phyloP scores from a whole-genome alignment of 495 filamentous ascomycete genomes.

The Hyaloscypha finlandica region DNA sequence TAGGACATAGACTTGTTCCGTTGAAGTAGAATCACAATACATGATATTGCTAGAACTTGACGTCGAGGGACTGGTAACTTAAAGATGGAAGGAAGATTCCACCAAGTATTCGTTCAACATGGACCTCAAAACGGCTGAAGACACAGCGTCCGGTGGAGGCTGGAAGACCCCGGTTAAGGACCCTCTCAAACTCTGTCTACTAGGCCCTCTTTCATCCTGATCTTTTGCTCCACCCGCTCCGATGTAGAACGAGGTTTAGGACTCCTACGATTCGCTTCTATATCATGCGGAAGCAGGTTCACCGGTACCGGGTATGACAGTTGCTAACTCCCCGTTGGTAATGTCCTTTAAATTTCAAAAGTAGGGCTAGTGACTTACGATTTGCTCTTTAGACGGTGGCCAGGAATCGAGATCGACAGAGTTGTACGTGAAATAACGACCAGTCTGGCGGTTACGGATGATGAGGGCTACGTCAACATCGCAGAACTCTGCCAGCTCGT shows the following conservation, averaged over 20 bases:
- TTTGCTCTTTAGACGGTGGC: conserved; percentile 13
- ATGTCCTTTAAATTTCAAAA: conserved; percentile 10
- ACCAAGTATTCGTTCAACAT: too few species aligned
- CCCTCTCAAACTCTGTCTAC: not conserved
- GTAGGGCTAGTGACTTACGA: not conserved
- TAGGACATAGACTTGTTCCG: too few species aligned
- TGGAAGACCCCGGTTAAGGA: too few species aligned
- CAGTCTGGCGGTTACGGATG: conserved; percentile 12
- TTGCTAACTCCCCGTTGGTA: conserved; percentile 12
- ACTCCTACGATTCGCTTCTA: conserved; percentile 7
- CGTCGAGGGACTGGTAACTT: too few species aligned
- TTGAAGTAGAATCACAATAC: too few species aligned
- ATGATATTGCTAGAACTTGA: too few species aligned
- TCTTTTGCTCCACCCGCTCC: conserved; percentile 13
- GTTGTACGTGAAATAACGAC: conserved; percentile 18
- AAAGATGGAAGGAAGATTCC: too few species aligned
- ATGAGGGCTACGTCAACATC: conserved; percentile 22
- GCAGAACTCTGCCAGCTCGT: conserved; percentile 19
- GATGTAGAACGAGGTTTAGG: not conserved
- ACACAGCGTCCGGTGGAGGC: too few species aligned
- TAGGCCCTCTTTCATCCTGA: not conserved
- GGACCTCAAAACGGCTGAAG: too few species aligned
- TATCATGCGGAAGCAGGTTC: conserved; percentile 19
- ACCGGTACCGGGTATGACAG: conserved; percentile 16
- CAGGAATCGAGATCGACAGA: conserved; percentile 19